Conservation (phyloP, 2,329 filamentous ascomycete species). For the Colletotrichum liriopes region DNA sequence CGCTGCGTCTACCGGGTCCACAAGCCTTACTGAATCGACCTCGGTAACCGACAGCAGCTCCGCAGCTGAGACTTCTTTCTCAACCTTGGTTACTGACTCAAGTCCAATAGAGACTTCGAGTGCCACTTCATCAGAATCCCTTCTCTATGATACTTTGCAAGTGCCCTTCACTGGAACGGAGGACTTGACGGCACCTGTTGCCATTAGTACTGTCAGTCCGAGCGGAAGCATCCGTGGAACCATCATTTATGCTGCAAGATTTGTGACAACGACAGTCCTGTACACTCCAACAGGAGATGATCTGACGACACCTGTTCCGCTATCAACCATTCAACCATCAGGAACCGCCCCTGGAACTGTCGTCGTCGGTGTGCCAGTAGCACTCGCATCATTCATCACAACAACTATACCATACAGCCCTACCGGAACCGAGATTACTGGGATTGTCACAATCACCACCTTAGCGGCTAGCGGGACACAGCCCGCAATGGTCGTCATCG, state of each 20-base stretch:
- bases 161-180: slow-evolving; percentile 7
- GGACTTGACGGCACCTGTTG: background rate
- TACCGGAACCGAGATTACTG: slow-evolving; percentile 13
- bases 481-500: background rate
- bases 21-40: background rate
- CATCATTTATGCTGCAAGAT: slow-evolving; percentile 8
- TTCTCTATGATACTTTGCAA: slow-evolving; percentile 1
- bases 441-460: slow-evolving; percentile 19
- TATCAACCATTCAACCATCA: slow-evolving; percentile 6
- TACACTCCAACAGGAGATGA: background rate
- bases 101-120: background rate
- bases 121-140: background rate
- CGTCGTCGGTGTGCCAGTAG: slow-evolving; percentile 16
- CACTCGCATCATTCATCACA: slow-evolving; percentile 16
- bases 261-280: slow-evolving; percentile 8
- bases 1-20: background rate
- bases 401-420: slow-evolving; percentile 30
- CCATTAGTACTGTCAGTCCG: slow-evolving; percentile 21
- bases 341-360: slow-evolving; percentile 31
- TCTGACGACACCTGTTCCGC: background rate
- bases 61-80: background rate
- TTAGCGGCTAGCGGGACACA: slow-evolving; percentile 24
- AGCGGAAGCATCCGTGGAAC: background rate
- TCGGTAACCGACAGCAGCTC: background rate
- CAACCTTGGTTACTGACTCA: background rate